Evolutionary conservation across 2,329 filamentous ascomycete species (phyloP).

Genomic region (Scedosporium minutisporum): DNA sequence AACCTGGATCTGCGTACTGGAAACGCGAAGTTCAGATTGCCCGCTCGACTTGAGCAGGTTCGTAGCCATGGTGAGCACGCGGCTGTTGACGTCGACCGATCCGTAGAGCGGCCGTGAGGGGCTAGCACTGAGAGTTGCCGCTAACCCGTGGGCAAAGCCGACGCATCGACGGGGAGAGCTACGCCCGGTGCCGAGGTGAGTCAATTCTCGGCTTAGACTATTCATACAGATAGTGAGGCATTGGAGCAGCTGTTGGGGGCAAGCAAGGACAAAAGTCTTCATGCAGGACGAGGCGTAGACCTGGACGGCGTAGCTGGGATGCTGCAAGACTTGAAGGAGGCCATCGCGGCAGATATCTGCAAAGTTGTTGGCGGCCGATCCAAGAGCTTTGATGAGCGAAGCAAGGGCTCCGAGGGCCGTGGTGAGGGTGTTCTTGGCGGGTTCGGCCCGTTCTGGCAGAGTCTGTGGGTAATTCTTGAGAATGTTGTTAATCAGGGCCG

Average conservation of each 20-base stretch:
- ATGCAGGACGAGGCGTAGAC: conserved; percentile 80
- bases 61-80: conserved; percentile 83
- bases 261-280: conserved; percentile 78
- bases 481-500: conserved; percentile 72
- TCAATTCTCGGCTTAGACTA: conserved; percentile 78
- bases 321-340: conserved; percentile 79
- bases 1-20: conserved; percentile 91
- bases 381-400: conserved; percentile 68
- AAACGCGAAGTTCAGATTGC: conserved; percentile 80
- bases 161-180: conserved; percentile 77
- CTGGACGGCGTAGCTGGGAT: conserved; percentile 94
- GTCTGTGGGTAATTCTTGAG: conserved; percentile 92
- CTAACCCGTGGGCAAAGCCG: conserved; percentile 84
- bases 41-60: conserved; percentile 86
- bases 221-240: conserved; percentile 96
- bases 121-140: conserved; percentile 83
- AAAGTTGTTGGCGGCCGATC: conserved; percentile 69
- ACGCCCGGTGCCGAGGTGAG: conserved; percentile 62
- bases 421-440: conserved; percentile 76
- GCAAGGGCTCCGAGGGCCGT: conserved; percentile 70
- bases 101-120: conserved; percentile 83
- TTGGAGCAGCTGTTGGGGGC: conserved; percentile 81
- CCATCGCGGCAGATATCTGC: conserved; percentile 80
- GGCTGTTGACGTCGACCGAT: conserved; percentile 89
- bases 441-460: conserved; percentile 77